These are phyloP conservation scores for Daldinia sp. DNA, from an alignment of 2,329 filamentous ascomycete species.

Conservation along the genomic window DNA sequence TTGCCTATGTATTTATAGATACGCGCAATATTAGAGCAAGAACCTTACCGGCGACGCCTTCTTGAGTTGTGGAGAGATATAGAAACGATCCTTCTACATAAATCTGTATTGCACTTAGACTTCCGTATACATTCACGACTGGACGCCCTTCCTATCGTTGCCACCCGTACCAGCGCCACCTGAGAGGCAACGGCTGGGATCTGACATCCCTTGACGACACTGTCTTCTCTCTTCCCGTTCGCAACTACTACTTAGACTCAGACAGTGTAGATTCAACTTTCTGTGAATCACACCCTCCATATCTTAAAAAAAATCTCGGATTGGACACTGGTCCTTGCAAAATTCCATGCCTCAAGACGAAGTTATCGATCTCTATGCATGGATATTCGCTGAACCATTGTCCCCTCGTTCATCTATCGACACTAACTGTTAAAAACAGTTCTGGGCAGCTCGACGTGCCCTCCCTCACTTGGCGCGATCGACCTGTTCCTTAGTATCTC, in stretches of 20 bases:
- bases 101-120: not conserved
- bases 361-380: constrained; percentile 49
- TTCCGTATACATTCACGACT: not conserved
- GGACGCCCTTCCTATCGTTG: not conserved
- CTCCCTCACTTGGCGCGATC: constrained; percentile 28
- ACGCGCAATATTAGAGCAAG: constrained; percentile 8
- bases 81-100: not conserved
- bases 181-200: constrained; percentile 5
- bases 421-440: constrained; percentile 51
- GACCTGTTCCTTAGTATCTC: constrained; percentile 57
- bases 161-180: not conserved
- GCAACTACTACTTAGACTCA: constrained; percentile 13
- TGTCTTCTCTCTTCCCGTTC: not conserved
- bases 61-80: not conserved
- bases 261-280: constrained; percentile 7
- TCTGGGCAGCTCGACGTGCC: constrained; percentile 35
- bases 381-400: constrained; percentile 45
- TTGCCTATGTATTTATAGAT: constrained; percentile 9
- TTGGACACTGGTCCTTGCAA: constrained; percentile 19
- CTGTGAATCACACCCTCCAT: constrained; percentile 14
- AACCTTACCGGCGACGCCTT: constrained; percentile 3
- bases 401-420: constrained; percentile 42
- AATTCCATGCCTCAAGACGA: constrained; percentile 47
- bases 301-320: constrained; percentile 2
- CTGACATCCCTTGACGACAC: constrained; percentile 2